phyloP scores from a whole-genome alignment of 768 basidiomycete genomes.

The Tremella yokohamensis region DNA sequence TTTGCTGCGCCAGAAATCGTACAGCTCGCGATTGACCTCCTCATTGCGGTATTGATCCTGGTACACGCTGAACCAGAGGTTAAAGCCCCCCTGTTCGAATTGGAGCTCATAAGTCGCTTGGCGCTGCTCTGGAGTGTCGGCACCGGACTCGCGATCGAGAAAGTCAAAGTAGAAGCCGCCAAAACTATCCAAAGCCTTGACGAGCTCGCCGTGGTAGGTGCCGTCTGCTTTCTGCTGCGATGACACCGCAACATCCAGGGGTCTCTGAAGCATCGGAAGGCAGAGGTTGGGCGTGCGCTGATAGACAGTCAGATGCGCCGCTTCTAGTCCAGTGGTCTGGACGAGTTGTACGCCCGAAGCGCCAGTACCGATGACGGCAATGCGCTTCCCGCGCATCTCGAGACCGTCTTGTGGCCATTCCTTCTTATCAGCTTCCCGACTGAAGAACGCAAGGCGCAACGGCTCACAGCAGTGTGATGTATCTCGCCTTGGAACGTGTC shows the following conservation, averaged over 20 bases:
- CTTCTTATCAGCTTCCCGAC: not conserved
- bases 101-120: not conserved
- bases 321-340: not conserved
- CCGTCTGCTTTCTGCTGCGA: not conserved
- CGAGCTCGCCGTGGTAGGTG: not conserved
- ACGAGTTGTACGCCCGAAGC: not conserved
- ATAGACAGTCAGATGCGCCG: not conserved
- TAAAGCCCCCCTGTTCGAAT: not conserved
- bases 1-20: not conserved
- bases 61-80: not conserved
- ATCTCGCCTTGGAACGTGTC: not conserved
- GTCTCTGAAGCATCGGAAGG: not conserved
- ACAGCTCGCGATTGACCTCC: not conserved
- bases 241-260: not conserved
- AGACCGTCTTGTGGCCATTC: not conserved
- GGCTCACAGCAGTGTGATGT: not conserved
- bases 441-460: not conserved
- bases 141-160: not conserved
- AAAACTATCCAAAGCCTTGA: not conserved
- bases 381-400: not conserved
- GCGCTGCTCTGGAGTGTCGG: not conserved
- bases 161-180: constrained; percentile 1
- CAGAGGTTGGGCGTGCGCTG: not conserved
- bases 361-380: not conserved
- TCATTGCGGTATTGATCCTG: not conserved